Base-by-base conservation (phyloP, 352 stramenopile genomes). In the Globisporangium spiculum region DNA sequence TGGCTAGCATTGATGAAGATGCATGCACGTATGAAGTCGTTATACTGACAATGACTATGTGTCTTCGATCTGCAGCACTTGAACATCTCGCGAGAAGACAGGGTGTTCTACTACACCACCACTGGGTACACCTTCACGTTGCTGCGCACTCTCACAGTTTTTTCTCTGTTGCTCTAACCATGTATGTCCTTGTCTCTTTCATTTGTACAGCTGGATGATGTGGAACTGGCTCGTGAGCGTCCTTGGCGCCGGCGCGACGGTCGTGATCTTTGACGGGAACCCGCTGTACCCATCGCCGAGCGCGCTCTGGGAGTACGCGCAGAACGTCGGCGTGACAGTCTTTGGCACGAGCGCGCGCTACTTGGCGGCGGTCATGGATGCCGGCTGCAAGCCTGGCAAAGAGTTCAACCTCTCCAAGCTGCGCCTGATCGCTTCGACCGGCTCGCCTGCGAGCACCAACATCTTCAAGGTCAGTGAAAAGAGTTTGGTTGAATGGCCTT, bases 191-290 rank as follows among this genome's bases (percentile, higher is more conserved):
- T 27, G 26, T 22, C 27, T 38, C 48, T 53, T 22, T 26, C 34
- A 56, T n/a, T 12, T 62, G 6, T 57, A 6, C 36, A 76, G 73
- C 4, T 92, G 85, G 87, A 96, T 96, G 88, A 96, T 96, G 88
- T 96, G 88, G 88, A 94, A 95, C 65, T 96, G 88, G 88, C 73
- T 93, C 60, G 81, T 91, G 36, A 91, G 83, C 52, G 81, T 70
- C 5, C 80, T 96, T 12, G 80, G 84, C 20, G 74, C 87, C 65
- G 84, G 86, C 32, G 83, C 86, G 32, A 90, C 86, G 7, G 65
- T 96, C 55, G 86, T 96, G 16, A 68, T 92, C 32, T 94, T 90
- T 24, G 86, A 94, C 46, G 86, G 86, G 41, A 92, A 94, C 59
- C 82, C 84, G 53, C 64, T 91, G 66, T 92, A 90, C 60, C 82